Evolutionary conservation across 129 eudicot species (phyloP), one percentile per base, ranked within the genome.

Genomic region (Logfia minima): DNA sequence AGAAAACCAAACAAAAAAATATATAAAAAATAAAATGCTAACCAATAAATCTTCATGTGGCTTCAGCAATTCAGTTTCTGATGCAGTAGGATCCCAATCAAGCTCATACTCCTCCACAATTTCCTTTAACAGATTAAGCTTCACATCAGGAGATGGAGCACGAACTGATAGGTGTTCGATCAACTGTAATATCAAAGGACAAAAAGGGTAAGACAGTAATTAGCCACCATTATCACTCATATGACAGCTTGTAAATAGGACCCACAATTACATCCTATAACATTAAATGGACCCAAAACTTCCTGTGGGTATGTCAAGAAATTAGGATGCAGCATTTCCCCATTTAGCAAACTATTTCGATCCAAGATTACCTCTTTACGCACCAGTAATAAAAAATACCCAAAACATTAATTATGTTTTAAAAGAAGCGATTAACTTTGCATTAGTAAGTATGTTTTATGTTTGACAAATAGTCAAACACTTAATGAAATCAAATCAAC

Each of bases 11-110:
- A 37, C 55, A 60, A 18, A 24, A 26, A 16, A 45, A 70, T 19
- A 17, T 22, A 56, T 4, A 0, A 0, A 64, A 31, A 37, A 31
- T n/a, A 11, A 58, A 61, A 18, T 31, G 78, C 82, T 65, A 81
- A 94, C 98, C 88, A 94, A 80, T 66, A 93, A 86, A 82, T 93
- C 98, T 76, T 87, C 97, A 77, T 87, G 93, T 64, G 97, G 88
- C 86, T 94, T 94, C 67, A 91, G 83, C 74, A 94, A 80, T 77
- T 94, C 98, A 66, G 78, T 75, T 85, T 94, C 98, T 39, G 97
- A 87, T 61, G 90, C 90, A 74, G 90, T 77, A 59, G 98, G 90
- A 84, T 94, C 98, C 98, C 98, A 94, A 70, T 94, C 98, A 72
- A 94, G 79, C 76, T 87, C 90, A 69, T 93, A 91, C 79, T 93